phyloP scores from a whole-genome alignment of 2,329 filamentous ascomycete genomes.

The Ceratocystiopsis sp. region DNA sequence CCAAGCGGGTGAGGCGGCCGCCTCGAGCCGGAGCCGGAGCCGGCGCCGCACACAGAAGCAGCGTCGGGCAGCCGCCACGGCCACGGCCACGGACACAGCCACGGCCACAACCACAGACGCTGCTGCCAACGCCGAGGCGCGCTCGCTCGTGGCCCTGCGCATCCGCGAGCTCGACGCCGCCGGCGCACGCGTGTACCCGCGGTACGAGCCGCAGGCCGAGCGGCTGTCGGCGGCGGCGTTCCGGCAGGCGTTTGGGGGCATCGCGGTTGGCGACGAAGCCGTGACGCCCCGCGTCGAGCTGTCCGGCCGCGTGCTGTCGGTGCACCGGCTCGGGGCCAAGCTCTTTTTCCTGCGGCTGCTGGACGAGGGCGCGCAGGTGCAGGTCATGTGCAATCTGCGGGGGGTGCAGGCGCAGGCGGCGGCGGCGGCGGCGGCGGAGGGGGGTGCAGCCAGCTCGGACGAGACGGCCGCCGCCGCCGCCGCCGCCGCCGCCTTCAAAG shows the following conservation, averaged over 20 bases:
- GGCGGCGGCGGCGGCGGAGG: constrained; percentile 5
- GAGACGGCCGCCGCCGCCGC: too few relatives aligned
- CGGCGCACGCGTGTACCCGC: constrained; percentile 38
- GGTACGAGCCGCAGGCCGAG: constrained; percentile 11
- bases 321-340: constrained; percentile 56
- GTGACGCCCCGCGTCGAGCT: constrained; percentile 7
- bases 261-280: not conserved
- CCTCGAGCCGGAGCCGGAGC: too few relatives aligned
- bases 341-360: constrained; percentile 73
- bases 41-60: too few relatives aligned
- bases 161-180: constrained; percentile 33
- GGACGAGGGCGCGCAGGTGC: constrained; percentile 54
- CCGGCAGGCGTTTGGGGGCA: not conserved
- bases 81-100: too few relatives aligned
- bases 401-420: constrained; percentile 17
- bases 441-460: too few relatives aligned
- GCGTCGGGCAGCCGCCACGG: too few relatives aligned
- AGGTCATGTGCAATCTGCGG: constrained; percentile 57
- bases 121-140: not conserved
- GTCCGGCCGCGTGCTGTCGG: constrained; percentile 51
- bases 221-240: constrained; percentile 6
- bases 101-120: too few relatives aligned
- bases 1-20: too few relatives aligned
- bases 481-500: constrained; percentile 30
- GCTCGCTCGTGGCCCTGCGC: constrained; percentile 17